Conservation (phyloP, 176 grass and related monocot species). For the Raddia guianensis region DNA sequence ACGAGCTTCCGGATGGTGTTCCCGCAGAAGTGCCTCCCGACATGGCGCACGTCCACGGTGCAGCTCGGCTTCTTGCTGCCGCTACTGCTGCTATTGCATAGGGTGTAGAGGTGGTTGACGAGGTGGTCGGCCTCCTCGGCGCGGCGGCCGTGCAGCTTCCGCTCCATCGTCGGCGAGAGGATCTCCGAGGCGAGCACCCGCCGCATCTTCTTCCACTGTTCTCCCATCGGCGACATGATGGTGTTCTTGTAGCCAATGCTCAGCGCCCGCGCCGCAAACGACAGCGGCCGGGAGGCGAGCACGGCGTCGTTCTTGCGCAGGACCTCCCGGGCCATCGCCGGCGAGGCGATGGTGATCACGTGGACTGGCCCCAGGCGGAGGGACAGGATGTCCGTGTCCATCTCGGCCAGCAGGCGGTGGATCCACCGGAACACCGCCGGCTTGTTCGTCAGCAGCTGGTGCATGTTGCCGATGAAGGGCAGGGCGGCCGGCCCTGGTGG, state of each 20-base stretch:
- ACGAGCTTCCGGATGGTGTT: slow-evolving; percentile 38
- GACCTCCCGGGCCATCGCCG: slow-evolving; percentile 44
- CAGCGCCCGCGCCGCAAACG: slow-evolving; percentile 6
- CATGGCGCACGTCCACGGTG: slow-evolving; percentile 9
- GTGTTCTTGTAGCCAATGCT: slow-evolving; percentile 16
- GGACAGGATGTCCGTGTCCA: slow-evolving; percentile 44
- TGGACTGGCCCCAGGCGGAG: slow-evolving; percentile 39
- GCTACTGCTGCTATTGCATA: neutral
- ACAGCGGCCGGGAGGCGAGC: slow-evolving; percentile 18
- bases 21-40: slow-evolving; percentile 26
- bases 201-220: slow-evolving; percentile 67
- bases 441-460: slow-evolving; percentile 24
- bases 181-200: slow-evolving; percentile 37
- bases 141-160: neutral
- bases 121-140: slow-evolving; percentile 48
- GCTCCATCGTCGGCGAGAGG: neutral
- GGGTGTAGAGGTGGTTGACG: neutral
- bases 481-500: slow-evolving; percentile 37
- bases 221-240: slow-evolving; percentile 5
- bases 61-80: neutral
- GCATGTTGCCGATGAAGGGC: slow-evolving; percentile 41
- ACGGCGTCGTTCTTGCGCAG: slow-evolving; percentile 42
- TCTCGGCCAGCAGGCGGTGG: slow-evolving; percentile 24
- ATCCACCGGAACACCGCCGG: slow-evolving; percentile 50
- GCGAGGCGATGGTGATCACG: slow-evolving; percentile 38